phyloP scores from a whole-genome alignment of 2,329 filamentous ascomycete species.

The Diplodia sapinea region DNA sequence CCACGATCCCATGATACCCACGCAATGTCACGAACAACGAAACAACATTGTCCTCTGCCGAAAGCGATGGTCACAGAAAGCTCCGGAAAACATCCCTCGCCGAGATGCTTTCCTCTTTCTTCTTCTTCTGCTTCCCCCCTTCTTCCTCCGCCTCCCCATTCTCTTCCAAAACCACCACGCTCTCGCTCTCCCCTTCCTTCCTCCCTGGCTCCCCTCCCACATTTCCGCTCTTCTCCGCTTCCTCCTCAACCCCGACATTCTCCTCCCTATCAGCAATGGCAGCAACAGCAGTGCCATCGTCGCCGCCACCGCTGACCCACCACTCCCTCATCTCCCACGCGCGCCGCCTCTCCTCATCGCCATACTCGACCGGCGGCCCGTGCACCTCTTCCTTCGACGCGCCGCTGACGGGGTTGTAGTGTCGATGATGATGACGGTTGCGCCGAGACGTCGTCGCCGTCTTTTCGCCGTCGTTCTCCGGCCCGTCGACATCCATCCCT shows the following conservation, averaged over 20 bases:
- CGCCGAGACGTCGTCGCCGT: background rate
- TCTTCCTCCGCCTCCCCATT: background rate
- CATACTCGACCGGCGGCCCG: conserved; percentile 55
- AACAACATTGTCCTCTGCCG: background rate
- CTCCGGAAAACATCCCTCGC: background rate
- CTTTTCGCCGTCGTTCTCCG: too few species aligned
- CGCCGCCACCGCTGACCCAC: conserved; percentile 40
- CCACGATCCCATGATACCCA: background rate
- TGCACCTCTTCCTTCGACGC: conserved; percentile 51
- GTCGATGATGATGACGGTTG: background rate
- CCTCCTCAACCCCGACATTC: background rate
- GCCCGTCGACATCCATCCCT: background rate
- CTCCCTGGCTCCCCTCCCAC: background rate
- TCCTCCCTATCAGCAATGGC: background rate
- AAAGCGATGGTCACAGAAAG: background rate
- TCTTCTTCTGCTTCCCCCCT: background rate
- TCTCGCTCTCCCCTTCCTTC: background rate
- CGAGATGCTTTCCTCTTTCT: background rate
- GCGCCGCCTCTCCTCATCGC: conserved; percentile 52
- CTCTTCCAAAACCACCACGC: too few species aligned
- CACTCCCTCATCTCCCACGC: conserved; percentile 50
- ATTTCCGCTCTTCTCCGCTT: background rate
- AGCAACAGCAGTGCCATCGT: too few species aligned
- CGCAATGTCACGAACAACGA: background rate
- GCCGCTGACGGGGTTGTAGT: conserved; percentile 8